Evolutionary conservation across 2,329 filamentous ascomycete genomes (phyloP), one percentile per base, ranked within the genome.

Genomic region (Bipolaris bicolor): DNA sequence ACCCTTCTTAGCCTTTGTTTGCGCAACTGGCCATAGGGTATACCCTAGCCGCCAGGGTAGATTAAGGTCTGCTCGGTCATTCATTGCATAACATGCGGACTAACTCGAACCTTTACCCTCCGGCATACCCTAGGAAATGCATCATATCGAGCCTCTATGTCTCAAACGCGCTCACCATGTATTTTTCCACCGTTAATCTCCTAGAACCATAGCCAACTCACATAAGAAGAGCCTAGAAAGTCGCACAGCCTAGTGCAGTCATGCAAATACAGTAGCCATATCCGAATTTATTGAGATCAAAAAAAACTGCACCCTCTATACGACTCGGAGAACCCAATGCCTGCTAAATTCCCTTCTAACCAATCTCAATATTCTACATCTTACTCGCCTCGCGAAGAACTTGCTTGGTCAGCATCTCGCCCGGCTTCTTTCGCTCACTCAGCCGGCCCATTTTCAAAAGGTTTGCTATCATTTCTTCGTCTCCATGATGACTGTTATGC

Each of bases 401-500:
- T 63, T 82, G 79, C 59, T 78, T 80, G 1, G 82, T 84, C 39
- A 86, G 70, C 62, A 81, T 77, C 58, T 87, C 83, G 0, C 81
- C 82, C 7, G 80, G 77, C 59, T 78, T 80, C 66, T 79, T 80
- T 39, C 79, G 75, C 54, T 83, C 79, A 33, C 79, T 80, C 67
- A 90, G 70, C 62, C 85, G 75, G 1, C 87, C 87, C 69, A 86
- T 80, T 61, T 77, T 79, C 58, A 83, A 69, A 61, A 90, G 67
- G 47, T 80, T 76, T 40, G 72, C 78, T 65, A 90, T 88, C 80
- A 90, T 85, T 34, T 83, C 82, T 71, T 90, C 88, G 64, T 90
- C 88, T 0, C 87, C 87, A 68, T 87, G 84, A 72, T 86, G 82
- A 52, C 80, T 81, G 60, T 87, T 85, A 68, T 86, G 86, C 79